phyloP scores from a whole-genome alignment of 768 basidiomycete genomes.

The Lactarius hatsudake region DNA sequence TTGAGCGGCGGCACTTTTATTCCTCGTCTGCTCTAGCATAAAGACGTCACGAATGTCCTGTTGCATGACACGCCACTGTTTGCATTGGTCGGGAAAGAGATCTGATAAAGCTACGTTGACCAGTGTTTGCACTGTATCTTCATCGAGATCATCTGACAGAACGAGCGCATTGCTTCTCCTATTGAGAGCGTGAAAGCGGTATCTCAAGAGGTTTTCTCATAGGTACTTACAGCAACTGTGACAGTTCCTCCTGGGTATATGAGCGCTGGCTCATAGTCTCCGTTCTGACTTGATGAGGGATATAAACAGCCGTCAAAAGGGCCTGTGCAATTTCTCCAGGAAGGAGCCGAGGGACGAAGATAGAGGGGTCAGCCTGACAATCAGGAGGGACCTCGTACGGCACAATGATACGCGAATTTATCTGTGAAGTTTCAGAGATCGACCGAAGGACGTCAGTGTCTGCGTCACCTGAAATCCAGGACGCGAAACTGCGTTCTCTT shows the following conservation, averaged over 20 bases:
- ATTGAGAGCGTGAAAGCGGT: not conserved
- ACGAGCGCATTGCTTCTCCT: not conserved
- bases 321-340: slow-evolving; percentile 28
- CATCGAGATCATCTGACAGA: slow-evolving; percentile 1
- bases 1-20: not conserved
- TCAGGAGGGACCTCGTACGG: not conserved
- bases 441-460: not conserved
- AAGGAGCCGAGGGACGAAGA: slow-evolving; percentile 2
- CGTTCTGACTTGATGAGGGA: not conserved
- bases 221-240: slow-evolving; percentile 2
- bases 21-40: not conserved
- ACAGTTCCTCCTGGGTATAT: not conserved
- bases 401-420: not conserved
- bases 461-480: slow-evolving; percentile 46
- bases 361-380: not conserved
- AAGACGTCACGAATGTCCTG: not conserved
- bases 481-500: slow-evolving; percentile 44
- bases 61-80: not conserved
- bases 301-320: slow-evolving; percentile 14
- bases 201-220: not conserved
- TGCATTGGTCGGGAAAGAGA: not conserved
- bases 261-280: not conserved
- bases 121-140: not conserved
- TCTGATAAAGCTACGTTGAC: not conserved
- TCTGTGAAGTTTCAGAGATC: not conserved